These are phyloP conservation scores for Asterella californica DNA, from an alignment of 225 moss, liverwort and hornwort species.

Conservation along the genomic window DNA sequence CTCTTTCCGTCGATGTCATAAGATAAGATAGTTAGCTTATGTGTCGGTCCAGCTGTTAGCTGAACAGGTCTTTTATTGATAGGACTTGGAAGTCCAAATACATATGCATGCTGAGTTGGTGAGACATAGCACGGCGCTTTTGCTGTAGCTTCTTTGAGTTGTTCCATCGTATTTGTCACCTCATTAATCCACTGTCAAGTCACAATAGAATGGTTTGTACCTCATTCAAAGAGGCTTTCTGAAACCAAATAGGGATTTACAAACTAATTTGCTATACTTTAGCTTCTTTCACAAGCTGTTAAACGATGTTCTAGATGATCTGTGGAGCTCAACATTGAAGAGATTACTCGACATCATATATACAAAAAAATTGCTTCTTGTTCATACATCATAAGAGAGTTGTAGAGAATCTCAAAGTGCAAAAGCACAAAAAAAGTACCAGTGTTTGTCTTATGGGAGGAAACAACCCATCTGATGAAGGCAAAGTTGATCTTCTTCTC, in stretches of 20 bases:
- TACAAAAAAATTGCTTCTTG: no score
- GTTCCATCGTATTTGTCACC: neutral
- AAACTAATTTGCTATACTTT: no score
- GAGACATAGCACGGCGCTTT: neutral
- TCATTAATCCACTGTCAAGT: neutral
- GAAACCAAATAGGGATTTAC: no score
- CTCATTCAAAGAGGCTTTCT: no score
- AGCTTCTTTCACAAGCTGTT: no score
- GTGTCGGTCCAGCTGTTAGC: conserved; percentile 5
- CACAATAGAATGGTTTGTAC: neutral
- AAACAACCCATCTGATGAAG: neutral
- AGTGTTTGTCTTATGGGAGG: neutral
- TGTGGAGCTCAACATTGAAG: no score
- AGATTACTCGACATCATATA: no score
- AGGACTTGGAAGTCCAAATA: conserved; percentile 27
- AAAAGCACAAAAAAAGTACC: neutral
- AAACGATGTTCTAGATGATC: no score
- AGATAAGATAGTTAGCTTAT: conserved; percentile 23
- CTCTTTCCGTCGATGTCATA: conserved; percentile 11
- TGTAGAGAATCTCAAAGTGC: no score
- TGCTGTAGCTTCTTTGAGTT: neutral
- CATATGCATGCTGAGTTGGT: conserved; percentile 1
- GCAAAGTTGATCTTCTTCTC: neutral
- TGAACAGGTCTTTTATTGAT: neutral
- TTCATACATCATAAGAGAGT: no score